Evolutionary conservation across 2,329 filamentous ascomycete species (phyloP).

Genomic region (Chalara sp.): DNA sequence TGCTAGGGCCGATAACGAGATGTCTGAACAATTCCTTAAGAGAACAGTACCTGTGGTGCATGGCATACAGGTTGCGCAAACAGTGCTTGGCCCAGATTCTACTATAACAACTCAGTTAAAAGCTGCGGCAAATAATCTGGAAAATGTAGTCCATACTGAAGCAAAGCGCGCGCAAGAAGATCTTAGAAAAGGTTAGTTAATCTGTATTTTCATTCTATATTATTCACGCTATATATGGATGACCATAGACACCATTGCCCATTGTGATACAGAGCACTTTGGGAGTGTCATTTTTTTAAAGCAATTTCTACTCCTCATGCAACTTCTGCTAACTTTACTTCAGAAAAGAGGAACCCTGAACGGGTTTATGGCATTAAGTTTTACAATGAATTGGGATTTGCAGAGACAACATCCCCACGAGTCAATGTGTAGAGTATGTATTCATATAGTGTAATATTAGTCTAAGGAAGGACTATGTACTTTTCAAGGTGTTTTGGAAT

Average conservation of each 20-base stretch:
- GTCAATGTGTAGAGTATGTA: conserved; percentile 1
- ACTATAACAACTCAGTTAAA: conserved; percentile 10
- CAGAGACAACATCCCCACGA: too few species aligned
- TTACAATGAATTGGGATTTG: too few species aligned
- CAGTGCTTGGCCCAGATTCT: conserved; percentile 21
- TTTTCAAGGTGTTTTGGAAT: conserved; percentile 82
- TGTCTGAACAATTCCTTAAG: conserved; percentile 17
- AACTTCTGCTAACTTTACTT: too few species aligned
- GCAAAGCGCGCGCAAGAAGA: not conserved
- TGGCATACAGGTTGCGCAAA: conserved; percentile 32
- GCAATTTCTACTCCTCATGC: too few species aligned
- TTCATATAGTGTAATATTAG: conserved; percentile 17
- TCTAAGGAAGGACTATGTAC: conserved; percentile 84
- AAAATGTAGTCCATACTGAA: not conserved
- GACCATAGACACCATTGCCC: too few species aligned
- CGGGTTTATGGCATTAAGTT: too few species aligned
- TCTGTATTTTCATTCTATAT: not conserved
- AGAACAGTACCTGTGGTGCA: conserved; percentile 31
- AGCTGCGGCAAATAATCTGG: conserved; percentile 5
- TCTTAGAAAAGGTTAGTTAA: not conserved
- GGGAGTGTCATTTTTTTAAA: too few species aligned
- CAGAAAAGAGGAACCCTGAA: too few species aligned
- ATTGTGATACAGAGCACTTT: too few species aligned
- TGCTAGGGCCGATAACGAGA: not conserved
- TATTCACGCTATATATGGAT: too few species aligned